Base-by-base conservation (phyloP, 2,329 filamentous ascomycete species). In the Cryphonectria parasitica region DNA sequence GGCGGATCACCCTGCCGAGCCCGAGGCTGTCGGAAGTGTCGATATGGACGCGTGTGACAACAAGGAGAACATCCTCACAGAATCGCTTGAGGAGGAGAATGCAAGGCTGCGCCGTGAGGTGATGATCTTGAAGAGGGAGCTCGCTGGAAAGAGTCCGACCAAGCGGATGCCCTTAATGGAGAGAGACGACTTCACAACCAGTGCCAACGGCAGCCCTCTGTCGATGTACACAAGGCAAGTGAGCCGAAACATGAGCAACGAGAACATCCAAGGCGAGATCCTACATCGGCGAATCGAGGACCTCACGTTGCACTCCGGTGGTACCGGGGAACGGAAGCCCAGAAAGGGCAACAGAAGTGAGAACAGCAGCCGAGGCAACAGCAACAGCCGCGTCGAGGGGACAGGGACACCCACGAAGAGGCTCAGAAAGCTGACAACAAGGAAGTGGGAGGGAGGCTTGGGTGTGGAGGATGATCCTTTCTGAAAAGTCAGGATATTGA, bases 71-170 rank as follows among this genome's bases (percentile, higher is more conserved):
- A 81, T 87, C 2, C 78, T 88, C 1, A 82, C 90, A 7, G 88
- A 91, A 76, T 87, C 91, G 62, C 81, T 94, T 0, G 88, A 92
- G 75, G 82, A 89, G 65, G 92, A 95, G 77, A 94, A 94, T 68
- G 89, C 92, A 72, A 84, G 87, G 3, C 83, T 95, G 52, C 86
- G 90, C 19, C 85, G 87, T 34, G 91, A 92, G 75, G 84, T 94
- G 28, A 84, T 84, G 1, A 82, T 89, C 2, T 79, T 95, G 34
- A 90, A 90, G 77, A 86, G 91, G 49, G 91, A 94, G 79, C 77
- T 93, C 7, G 83, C 83, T 0, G 84, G 83, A 19, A 86, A 88
- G 68, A 93, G 89, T 68, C 91, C 91, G 0, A 88, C 84, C 3
- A 91, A 89, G 80, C 82, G 88, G 49, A 79, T 82, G 67, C 87